Conservation (phyloP, 208 protist genomes). For the Wallacemonas collosoma region DNA sequence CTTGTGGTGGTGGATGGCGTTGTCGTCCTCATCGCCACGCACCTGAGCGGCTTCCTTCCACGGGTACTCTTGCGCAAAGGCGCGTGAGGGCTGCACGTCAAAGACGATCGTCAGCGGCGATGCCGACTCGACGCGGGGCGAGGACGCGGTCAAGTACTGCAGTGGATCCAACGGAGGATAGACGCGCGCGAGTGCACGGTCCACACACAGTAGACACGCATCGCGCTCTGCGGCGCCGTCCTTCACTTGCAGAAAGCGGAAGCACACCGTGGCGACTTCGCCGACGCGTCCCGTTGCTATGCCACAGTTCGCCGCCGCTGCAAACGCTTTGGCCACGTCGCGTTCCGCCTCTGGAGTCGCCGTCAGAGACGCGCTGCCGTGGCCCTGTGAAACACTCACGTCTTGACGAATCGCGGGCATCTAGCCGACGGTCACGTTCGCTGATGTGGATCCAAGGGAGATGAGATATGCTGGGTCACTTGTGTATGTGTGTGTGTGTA, state of each 20-base stretch:
- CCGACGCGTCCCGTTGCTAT: not conserved
- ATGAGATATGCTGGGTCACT: too few relatives aligned
- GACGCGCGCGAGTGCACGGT: conserved; percentile 70
- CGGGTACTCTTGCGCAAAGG: conserved; percentile 12
- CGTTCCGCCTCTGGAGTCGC: conserved; percentile 24
- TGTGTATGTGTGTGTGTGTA: too few relatives aligned
- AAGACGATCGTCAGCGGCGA: conserved; percentile 18
- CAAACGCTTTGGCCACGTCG: conserved; percentile 32
- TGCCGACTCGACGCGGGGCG: conserved; percentile 18
- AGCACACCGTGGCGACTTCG: not conserved
- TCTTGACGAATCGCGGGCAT: not conserved
- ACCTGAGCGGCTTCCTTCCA: not conserved
- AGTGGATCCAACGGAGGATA: conserved; percentile 71
- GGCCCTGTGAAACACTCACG: not conserved
- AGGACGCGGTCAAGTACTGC: conserved; percentile 43
- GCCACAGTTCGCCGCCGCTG: conserved; percentile 27
- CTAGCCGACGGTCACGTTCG: not conserved
- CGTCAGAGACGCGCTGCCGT: not conserved
- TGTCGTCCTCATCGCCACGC: not conserved
- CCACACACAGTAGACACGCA: conserved; percentile 64
- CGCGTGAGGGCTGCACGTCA: conserved; percentile 21
- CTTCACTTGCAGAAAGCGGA: not conserved
- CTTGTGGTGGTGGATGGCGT: conserved; percentile 15
- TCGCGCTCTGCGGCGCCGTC: conserved; percentile 29
- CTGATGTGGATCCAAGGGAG: too few relatives aligned